Evolutionary conservation across 306 rosid genomes (phyloP).

Genomic region (Spatholobus suberectus): DNA sequence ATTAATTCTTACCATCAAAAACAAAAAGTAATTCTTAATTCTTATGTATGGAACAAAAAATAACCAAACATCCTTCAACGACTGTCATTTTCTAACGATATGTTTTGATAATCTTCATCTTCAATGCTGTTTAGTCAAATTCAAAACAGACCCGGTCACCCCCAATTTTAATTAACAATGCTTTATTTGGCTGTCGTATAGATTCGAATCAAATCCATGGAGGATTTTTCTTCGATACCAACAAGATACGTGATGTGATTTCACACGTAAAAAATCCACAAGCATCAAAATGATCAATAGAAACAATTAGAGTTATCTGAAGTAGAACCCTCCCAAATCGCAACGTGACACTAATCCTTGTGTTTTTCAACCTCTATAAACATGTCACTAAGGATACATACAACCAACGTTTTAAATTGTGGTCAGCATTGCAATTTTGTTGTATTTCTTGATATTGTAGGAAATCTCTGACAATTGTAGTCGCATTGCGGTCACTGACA

Average conservation of each 20-base stretch:
- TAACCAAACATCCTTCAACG: background rate
- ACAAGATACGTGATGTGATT: conserved; percentile 5
- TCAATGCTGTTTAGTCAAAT: background rate
- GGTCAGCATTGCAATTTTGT: no score
- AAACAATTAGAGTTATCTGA: background rate
- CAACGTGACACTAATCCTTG: background rate
- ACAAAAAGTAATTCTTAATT: background rate
- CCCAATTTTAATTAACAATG: background rate
- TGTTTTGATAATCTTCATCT: conserved; percentile 1
- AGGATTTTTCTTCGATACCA: background rate
- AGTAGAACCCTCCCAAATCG: background rate
- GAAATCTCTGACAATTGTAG: no score
- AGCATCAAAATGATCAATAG: background rate
- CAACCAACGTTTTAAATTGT: no score
- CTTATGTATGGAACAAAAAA: background rate
- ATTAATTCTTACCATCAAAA: background rate
- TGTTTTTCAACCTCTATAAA: background rate
- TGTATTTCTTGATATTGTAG: no score
- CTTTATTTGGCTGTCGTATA: background rate
- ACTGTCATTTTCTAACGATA: background rate
- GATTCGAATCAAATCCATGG: background rate
- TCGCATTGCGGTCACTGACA: no score
- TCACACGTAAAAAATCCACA: background rate
- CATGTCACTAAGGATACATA: no score
- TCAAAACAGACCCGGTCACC: background rate